Percentiles rank a stretch among this genome's conserved stretches.
phyloP scores from a whole-genome alignment of 352 stramenopile genomes.

The Phytophthora capsici region DNA sequence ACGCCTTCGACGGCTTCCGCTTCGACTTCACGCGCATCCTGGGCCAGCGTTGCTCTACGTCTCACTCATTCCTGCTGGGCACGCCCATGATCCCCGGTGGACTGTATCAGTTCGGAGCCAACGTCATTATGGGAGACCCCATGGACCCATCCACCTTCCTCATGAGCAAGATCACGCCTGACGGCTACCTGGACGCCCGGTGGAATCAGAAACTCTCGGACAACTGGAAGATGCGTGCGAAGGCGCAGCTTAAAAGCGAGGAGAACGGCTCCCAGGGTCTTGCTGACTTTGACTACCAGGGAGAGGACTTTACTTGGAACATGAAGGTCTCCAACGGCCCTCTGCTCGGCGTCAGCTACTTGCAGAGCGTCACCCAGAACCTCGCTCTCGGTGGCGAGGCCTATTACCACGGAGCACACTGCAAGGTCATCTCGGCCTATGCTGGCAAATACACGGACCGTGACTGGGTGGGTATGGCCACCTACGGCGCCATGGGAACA shows the following conservation, averaged over 20 bases:
- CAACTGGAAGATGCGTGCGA: constrained; percentile 86
- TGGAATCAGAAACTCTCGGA: constrained; percentile 83
- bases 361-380: constrained; percentile 87
- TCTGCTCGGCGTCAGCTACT: constrained; percentile 85
- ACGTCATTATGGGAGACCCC: constrained; percentile 75
- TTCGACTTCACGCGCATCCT: constrained; percentile 89
- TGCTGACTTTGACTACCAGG: constrained; percentile 83
- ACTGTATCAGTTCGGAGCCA: constrained; percentile 89
- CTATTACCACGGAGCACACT: constrained; percentile 92
- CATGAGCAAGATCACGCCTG: constrained; percentile 87
- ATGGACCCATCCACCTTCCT: constrained; percentile 86
- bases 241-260: constrained; percentile 85
- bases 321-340: constrained; percentile 91
- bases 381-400: constrained; percentile 80
- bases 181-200: constrained; percentile 84
- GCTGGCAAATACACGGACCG: constrained; percentile 81
- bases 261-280: constrained; percentile 82
- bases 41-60: constrained; percentile 82
- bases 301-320: constrained; percentile 89
- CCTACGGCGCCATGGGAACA: constrained; percentile 81
- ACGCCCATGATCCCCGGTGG: constrained; percentile 86
- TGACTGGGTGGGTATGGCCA: constrained; percentile 76
- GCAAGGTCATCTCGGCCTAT: constrained; percentile 87
- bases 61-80: constrained; percentile 83
- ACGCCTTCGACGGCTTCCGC: constrained; percentile 88